Evolutionary conservation across 2,329 filamentous ascomycete species (phyloP).

Genomic region (Penicillium concentricum): DNA sequence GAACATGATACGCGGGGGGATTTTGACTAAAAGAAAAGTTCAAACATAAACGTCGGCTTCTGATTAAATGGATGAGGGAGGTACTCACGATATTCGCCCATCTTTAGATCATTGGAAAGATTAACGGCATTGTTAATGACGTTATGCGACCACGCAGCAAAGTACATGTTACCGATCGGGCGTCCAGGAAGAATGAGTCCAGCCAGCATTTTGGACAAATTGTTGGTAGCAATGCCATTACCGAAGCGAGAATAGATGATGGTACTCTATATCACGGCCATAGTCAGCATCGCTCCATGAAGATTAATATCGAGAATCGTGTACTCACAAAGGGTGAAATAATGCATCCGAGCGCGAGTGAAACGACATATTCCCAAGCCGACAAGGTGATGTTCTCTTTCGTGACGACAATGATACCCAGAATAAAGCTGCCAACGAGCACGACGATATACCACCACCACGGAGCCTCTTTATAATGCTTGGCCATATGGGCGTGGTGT

Average conservation of each 20-base stretch:
- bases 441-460: conserved; percentile 38
- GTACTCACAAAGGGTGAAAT: conserved; percentile 25
- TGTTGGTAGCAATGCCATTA: conserved; percentile 60
- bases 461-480: conserved; percentile 52
- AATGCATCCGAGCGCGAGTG: conserved; percentile 29
- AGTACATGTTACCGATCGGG: conserved; percentile 59
- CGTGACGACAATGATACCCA: conserved; percentile 28
- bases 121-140: conserved; percentile 54
- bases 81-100: conserved; percentile 57
- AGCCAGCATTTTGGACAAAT: conserved; percentile 58
- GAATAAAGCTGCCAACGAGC: conserved; percentile 30
- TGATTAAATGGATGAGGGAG: conserved; percentile 15
- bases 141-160: conserved; percentile 59
- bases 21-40: conserved; percentile 38
- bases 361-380: conserved; percentile 34
- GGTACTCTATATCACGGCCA: conserved; percentile 42
- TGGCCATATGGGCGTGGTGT: conserved; percentile 54
- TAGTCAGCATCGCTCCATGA: not conserved
- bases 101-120: conserved; percentile 55
- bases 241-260: conserved; percentile 55
- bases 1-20: conserved; percentile 57
- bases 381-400: conserved; percentile 34
- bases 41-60: conserved; percentile 13
- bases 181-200: conserved; percentile 53
- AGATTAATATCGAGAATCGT: not conserved